Percentiles rank a stretch among this genome's conserved stretches.
These are phyloP conservation scores for Malassezia vespertilionis DNA, from an alignment of 1,284 basidiomycete genomes.

Conservation along the genomic window DNA sequence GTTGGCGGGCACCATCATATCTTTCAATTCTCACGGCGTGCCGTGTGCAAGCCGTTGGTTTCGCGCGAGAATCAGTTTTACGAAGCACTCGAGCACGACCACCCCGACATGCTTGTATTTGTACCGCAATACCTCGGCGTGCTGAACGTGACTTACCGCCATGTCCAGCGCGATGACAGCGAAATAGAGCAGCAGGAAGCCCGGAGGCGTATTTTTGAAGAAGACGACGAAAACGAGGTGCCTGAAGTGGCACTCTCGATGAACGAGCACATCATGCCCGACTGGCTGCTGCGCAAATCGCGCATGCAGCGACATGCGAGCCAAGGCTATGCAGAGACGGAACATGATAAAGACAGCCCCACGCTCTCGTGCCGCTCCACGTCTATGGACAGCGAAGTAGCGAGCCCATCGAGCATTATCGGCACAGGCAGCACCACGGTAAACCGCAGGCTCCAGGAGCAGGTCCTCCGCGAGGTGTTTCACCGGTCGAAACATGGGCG, in stretches of 20 bases:
- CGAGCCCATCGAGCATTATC: constrained; percentile 14
- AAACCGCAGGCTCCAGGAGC: constrained; percentile 43
- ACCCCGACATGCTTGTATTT: constrained; percentile 77
- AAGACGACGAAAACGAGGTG: constrained; percentile 45
- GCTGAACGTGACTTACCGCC: constrained; percentile 81
- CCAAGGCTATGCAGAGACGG: neutral
- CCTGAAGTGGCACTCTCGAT: constrained; percentile 73
- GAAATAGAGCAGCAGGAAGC: constrained; percentile 4
- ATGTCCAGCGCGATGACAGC: constrained; percentile 16
- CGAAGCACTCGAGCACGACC: constrained; percentile 84
- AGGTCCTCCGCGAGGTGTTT: constrained; percentile 45
- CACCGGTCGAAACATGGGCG: constrained; percentile 24
- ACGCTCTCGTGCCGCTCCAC: too few species aligned
- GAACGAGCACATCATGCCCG: constrained; percentile 89
- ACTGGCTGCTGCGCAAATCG: constrained; percentile 59
- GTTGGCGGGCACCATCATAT: constrained; percentile 94
- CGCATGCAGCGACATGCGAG: neutral
- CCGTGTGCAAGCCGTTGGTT: constrained; percentile 97
- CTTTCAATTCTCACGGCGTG: constrained; percentile 93
- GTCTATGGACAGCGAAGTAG: too few species aligned
- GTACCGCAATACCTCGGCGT: constrained; percentile 95
- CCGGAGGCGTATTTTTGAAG: constrained; percentile 39
- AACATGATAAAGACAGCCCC: too few species aligned
- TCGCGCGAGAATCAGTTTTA: constrained; percentile 96
- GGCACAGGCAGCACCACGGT: constrained; percentile 42